Evolutionary conservation across 2,329 filamentous ascomycete genomes (phyloP), one percentile per base, ranked within the genome.

Genomic region (Pseudofabraea citricarpa): DNA sequence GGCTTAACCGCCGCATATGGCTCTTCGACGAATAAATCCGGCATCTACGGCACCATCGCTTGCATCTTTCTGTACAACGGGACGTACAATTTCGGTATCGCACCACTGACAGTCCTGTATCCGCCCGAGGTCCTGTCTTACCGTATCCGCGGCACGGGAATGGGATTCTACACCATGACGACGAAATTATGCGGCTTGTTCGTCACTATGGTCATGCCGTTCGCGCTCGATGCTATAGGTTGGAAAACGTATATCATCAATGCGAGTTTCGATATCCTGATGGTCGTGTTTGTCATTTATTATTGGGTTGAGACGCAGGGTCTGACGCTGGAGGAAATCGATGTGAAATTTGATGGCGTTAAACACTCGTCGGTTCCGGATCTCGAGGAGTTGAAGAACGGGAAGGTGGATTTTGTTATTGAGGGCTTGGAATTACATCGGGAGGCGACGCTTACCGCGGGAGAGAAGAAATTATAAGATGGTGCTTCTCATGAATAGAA

Each of bases 221-320:
- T 45, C 22, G 46, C 46, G 16, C 20, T 48, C 18, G 43, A 45
- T 33, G 43, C 46, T n/a, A 48, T 48, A 16, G 39, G 42, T 15
- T 48, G 46, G 46, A 48, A 48, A 31, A 45, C 43, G 20, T 48
- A 48, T 29, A 45, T 45, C 36, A 40, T 45, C 19, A 40, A 45
- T 20, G 38, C 38, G 12, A 36, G 43, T 20, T 40, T 40, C 32
- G 43, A 41, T 31, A 35, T 41, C 6, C 31, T 45, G 43, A 36
- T 40, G 36, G 23, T 48, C 7, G 29, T 41, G n/a, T 81, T 80
- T 41, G 73, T 83, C 36, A 83, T 73, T 66, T 80, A 79, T 57
- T 72, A 79, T 54, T 80, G 81, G 4, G 79, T 79, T 0, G 79
- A 84, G 61, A 83, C 80, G 0, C 82, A 81, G 56, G 69, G 77